These are phyloP conservation scores for Cupressus sempervirens DNA, from an alignment of 75 land plant genomes.

Conservation along the genomic window DNA sequence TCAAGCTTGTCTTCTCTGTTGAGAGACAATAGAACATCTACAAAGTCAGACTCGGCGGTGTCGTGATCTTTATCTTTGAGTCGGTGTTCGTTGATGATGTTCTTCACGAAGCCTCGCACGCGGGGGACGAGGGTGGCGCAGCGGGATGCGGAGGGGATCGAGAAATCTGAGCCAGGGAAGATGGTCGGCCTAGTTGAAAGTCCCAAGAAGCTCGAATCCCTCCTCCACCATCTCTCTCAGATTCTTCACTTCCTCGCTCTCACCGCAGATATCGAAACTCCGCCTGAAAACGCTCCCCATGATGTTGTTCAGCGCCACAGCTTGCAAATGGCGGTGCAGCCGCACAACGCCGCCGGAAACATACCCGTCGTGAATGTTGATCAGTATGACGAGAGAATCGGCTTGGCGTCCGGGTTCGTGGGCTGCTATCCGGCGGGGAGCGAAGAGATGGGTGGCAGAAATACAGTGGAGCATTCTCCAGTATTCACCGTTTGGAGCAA, in stretches of 20 bases:
- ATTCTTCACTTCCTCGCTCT: conserved; percentile 23
- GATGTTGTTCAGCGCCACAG: conserved; percentile 65
- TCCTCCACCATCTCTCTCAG: conserved; percentile 69
- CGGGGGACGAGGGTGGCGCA: conserved; percentile 56
- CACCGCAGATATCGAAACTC: conserved; percentile 24
- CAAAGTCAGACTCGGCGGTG: no score
- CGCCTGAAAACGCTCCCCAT: no score
- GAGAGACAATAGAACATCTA: no score
- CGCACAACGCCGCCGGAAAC: conserved; percentile 10
- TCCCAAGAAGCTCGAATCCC: conserved; percentile 71
- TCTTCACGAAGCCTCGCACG: conserved; percentile 54
- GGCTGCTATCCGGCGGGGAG: conserved; percentile 50
- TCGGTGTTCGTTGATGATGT: conserved; percentile 57
- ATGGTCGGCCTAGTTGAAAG: conserved; percentile 71
- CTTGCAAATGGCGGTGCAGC: conserved; percentile 21
- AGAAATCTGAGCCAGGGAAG: no score
- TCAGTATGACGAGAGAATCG: conserved; percentile 37
- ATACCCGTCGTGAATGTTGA: conserved; percentile 23
- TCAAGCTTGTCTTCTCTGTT: no score
- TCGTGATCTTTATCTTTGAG: not conserved
- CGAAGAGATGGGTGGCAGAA: conserved; percentile 57
- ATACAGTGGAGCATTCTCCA: conserved; percentile 52
- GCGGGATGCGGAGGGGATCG: conserved; percentile 47
- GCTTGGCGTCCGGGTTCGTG: conserved; percentile 42
- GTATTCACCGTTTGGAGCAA: no score